Percentiles rank a stretch among this genome's conserved stretches.
These are phyloP conservation scores for Thozetella sp. DNA, from an alignment of 495 filamentous ascomycete genomes.

Conservation along the genomic window DNA sequence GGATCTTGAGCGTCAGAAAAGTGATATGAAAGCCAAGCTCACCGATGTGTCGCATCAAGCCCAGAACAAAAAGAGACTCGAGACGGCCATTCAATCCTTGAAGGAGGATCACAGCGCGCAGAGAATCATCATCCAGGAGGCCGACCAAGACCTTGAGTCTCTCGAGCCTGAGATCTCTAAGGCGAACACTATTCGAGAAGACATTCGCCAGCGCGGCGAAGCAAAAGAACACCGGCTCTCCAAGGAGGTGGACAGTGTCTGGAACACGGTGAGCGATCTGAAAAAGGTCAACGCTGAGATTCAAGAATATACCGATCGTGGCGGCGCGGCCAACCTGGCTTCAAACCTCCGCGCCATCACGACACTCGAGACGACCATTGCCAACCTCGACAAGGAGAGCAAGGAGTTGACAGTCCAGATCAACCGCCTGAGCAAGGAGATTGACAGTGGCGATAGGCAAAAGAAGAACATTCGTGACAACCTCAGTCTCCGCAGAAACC, in stretches of 20 bases:
- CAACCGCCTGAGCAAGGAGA: conserved; percentile 77
- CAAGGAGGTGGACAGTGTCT: conserved; percentile 68
- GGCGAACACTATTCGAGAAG: conserved; percentile 72
- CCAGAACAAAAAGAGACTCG: conserved; percentile 72
- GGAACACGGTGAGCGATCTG: conserved; percentile 74
- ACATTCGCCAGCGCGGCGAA: conserved; percentile 71
- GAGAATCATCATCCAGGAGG: conserved; percentile 62
- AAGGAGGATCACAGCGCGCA: conserved; percentile 68
- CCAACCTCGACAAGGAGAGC: conserved; percentile 67
- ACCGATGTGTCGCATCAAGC: conserved; percentile 70
- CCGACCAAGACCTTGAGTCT: conserved; percentile 68
- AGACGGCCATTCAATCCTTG: conserved; percentile 70
- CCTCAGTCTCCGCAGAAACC: conserved; percentile 75
- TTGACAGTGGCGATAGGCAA: conserved; percentile 75
- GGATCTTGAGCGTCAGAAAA: conserved; percentile 69
- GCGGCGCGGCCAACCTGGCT: conserved; percentile 72
- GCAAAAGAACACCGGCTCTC: conserved; percentile 74
- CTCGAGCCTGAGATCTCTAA: conserved; percentile 74
- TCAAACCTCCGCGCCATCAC: conserved; percentile 71
- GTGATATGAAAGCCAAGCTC: conserved; percentile 70
- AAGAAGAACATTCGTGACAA: conserved; percentile 87
- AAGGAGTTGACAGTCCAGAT: conserved; percentile 63
- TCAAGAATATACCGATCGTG: conserved; percentile 74
- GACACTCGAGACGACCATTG: conserved; percentile 64
- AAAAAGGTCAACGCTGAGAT: conserved; percentile 76